Evolutionary conservation across 2,329 filamentous ascomycete genomes (phyloP).

Genomic region (Pseudogymnoascus sp.): DNA sequence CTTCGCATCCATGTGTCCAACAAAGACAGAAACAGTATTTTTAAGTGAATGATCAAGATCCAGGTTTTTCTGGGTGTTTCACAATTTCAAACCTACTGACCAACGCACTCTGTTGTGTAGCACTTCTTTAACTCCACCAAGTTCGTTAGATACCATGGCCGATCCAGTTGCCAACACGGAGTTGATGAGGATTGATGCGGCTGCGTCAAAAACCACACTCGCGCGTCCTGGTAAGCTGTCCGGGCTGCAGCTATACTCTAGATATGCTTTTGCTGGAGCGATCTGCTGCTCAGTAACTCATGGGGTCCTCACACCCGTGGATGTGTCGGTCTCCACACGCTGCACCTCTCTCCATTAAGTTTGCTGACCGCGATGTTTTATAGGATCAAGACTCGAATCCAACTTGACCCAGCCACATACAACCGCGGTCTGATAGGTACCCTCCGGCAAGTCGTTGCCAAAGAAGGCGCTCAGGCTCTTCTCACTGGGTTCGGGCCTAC

Average conservation of each 20-base stretch:
- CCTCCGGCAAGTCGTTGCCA: slow-evolving; percentile 76
- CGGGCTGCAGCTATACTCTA: slow-evolving; percentile 73
- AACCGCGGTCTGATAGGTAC: slow-evolving; percentile 80
- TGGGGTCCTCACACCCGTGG: slow-evolving; percentile 91
- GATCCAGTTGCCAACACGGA: not conserved
- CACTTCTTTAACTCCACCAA: not conserved
- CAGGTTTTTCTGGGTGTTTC: not conserved
- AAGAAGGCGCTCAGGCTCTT: slow-evolving; percentile 78
- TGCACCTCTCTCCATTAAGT: not conserved
- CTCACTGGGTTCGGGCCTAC: slow-evolving; percentile 80
- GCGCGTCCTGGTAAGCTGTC: slow-evolving; percentile 40
- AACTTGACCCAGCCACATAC: slow-evolving; percentile 83
- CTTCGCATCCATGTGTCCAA: not conserved
- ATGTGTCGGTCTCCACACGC: slow-evolving; percentile 73
- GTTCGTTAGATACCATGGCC: not conserved
- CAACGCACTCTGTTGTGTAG: not conserved
- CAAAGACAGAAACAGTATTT: not conserved
- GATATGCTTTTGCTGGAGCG: slow-evolving; percentile 94
- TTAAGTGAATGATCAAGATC: not conserved
- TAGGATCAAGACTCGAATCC: slow-evolving; percentile 92
- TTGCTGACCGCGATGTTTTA: slow-evolving; percentile 22
- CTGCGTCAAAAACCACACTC: slow-evolving; percentile 11
- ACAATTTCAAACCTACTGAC: not conserved
- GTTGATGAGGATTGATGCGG: not conserved
- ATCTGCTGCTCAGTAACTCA: slow-evolving; percentile 98